Evolutionary conservation across 106 monocot species (phyloP).

Genomic region (Dioscorea dumetorum): DNA sequence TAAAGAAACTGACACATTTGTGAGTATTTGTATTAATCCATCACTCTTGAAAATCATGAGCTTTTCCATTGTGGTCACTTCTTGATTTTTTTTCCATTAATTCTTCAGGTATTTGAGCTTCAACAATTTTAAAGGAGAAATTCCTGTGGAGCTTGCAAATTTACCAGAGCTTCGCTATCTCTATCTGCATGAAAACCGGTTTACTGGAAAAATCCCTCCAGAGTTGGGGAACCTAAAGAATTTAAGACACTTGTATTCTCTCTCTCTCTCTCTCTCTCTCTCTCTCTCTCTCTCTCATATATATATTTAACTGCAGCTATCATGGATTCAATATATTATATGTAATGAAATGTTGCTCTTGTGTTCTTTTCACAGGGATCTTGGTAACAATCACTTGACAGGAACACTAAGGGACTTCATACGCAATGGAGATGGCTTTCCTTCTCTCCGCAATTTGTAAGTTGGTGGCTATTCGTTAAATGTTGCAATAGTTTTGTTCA

Average conservation of each 20-base stretch:
- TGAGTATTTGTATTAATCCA: constrained; percentile 30
- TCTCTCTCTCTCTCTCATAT: too few species aligned
- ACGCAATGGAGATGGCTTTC: constrained; percentile 77
- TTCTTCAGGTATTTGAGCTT: constrained; percentile 80
- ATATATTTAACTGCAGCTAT: too few species aligned
- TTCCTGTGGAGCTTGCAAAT: constrained; percentile 90
- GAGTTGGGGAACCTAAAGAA: constrained; percentile 73
- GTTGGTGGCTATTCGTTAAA: constrained; percentile 1
- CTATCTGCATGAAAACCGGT: constrained; percentile 88
- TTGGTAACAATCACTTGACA: constrained; percentile 78
- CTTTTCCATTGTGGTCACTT: too few species aligned
- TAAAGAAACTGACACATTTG: constrained; percentile 96
- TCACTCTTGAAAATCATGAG: background rate
- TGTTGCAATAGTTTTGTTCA: too few species aligned
- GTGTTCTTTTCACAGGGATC: constrained; percentile 51
- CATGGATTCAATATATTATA: background rate
- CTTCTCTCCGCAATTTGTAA: constrained; percentile 89
- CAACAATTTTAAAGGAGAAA: constrained; percentile 95
- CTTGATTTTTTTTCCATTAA: constrained; percentile 1
- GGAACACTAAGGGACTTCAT: constrained; percentile 91
- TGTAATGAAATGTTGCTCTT: background rate
- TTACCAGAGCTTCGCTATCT: constrained; percentile 91
- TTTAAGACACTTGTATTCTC: constrained; percentile 65
- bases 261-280: constrained; percentile 15
- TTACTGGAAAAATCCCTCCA: constrained; percentile 81